phyloP scores from a whole-genome alignment of 2,329 filamentous ascomycete species.

The Aspergillus japonicus region DNA sequence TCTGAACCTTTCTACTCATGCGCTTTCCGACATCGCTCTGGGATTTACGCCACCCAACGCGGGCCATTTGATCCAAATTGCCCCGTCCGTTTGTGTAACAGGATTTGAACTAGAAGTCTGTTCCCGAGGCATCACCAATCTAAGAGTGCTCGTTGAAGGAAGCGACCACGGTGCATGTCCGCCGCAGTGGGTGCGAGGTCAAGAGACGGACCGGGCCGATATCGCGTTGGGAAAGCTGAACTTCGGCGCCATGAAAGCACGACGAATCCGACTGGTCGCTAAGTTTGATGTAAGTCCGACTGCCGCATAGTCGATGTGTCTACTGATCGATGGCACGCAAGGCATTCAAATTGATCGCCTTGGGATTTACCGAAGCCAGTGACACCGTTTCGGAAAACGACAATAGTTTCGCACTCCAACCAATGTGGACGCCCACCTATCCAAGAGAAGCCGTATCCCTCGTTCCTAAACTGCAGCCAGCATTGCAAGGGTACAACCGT shows the following conservation, averaged over 20 bases:
- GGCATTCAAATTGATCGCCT: constrained; percentile 7
- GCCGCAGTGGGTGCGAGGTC: neutral
- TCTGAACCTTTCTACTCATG: too few relatives aligned
- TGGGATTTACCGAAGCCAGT: neutral
- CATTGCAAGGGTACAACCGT: neutral
- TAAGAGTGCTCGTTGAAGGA: neutral
- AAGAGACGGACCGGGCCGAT: neutral
- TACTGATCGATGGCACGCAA: neutral
- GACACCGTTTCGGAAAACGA: neutral
- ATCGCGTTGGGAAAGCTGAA: neutral
- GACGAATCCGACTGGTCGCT: neutral
- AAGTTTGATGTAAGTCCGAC: constrained; percentile 1
- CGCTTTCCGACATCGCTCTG: neutral
- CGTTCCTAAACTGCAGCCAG: neutral
- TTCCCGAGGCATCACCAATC: neutral
- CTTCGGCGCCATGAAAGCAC: neutral
- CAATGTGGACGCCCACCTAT: constrained; percentile 5
- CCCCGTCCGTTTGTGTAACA: neutral
- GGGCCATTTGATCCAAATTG: neutral
- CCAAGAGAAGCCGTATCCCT: neutral
- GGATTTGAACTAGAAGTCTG: neutral
- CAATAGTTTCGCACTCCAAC: neutral
- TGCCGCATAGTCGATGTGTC: neutral
- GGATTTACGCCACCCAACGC: neutral
- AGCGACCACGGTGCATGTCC: too few relatives aligned